Base-by-base conservation (phyloP, 2,329 filamentous ascomycete genomes). In the Cercospora sesami region DNA sequence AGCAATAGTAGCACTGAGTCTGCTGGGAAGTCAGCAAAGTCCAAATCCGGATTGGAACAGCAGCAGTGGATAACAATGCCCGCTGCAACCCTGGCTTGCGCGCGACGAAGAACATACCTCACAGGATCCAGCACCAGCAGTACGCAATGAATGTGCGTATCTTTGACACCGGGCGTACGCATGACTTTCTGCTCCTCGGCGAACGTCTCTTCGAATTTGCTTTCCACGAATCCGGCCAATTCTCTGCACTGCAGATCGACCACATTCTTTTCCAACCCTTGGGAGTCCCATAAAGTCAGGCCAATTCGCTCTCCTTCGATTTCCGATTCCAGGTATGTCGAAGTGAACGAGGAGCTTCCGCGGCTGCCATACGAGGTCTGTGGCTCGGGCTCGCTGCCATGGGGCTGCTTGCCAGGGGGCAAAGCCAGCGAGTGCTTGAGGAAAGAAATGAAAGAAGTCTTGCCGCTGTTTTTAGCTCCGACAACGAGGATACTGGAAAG, bases 161-260 rank as follows among this genome's bases (percentile, higher is more conserved):
- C 95, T 78, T 93, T 92, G 72, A 92, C 91, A 65, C 94, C 94
- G 28, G 95, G 94, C 63, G 94, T 93, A 75, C 95, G 91, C 70
- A 97, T 86, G 58, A 99, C 94, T 83, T 97, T 98, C 86, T 96
- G 96, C 83, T 99, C 95, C 81, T 99, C 95, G 60, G 89, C 89
- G 78, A 99, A 96, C 0, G 95, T 98, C 77, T 99, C 95, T 79
- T 99, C 94, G 74, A 99, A 99, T 80, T 98, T 98, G 83, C 91
- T 94, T 83, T 99, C 95, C 68, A 99, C 84, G 82, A 99, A 99
- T 8, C 90, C 86, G 36, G 91, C 90, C 84, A 98, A 94, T 78
- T 96, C 93, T 69, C 94, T 89, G 72, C 99, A 84, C 80, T 99
- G 95, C 72, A 98, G 87, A 79, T 98, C 95, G 62, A 97, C 93